Evolutionary conservation across 1,139 yeast genomes (phyloP), one percentile per base, ranked within the genome.

Genomic region (Tardiomyces blankii): DNA sequence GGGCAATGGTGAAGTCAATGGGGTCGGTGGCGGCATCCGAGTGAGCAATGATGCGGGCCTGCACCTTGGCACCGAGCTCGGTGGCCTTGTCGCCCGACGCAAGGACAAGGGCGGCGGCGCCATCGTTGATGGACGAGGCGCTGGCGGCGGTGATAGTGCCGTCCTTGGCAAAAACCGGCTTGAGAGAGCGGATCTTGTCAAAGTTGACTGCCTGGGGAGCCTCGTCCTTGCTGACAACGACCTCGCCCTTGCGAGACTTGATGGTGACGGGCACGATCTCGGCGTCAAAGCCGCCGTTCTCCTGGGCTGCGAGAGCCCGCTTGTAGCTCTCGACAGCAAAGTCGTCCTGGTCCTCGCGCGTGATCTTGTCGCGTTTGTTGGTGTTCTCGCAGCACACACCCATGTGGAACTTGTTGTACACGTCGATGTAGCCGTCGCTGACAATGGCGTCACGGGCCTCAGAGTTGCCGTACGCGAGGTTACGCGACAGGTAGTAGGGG

Each of bases 61-160:
- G 66, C 3, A 67, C 67, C 32, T 54, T 61, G 85, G 94, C 64
- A 66, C 82, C 66, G 77, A 73, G 51, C 77, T 79, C 64, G 80
- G 74, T 72, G 77, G 65, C 91, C 62, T 77, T 77, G 49, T 72
- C 72, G 61, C 79, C 95, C 47, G 93, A 82, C 45, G 88, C 91
- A 56, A 88, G 70, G 39, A 88, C 73, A 42, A 88, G 72, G 41
- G 96, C 96, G 50, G 96, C 93, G 62, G 87, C 96, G 66, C 97
- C 97, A 63, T 88, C 97, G 65, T 86, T 88, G 60, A 88, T 72
- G 60, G 89, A 84, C 32, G 95, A 85, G 33, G 96, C 93, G 64
- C 88, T 88, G 54, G 95, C 95, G 40, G 93, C 96, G 42, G 96
- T 88, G 49, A 88, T 94, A 39, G 96, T 85, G 62, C 97, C 97